Evolutionary conservation across 352 stramenopile species (phyloP).

Genomic region (Phytophthora pistaciae): DNA sequence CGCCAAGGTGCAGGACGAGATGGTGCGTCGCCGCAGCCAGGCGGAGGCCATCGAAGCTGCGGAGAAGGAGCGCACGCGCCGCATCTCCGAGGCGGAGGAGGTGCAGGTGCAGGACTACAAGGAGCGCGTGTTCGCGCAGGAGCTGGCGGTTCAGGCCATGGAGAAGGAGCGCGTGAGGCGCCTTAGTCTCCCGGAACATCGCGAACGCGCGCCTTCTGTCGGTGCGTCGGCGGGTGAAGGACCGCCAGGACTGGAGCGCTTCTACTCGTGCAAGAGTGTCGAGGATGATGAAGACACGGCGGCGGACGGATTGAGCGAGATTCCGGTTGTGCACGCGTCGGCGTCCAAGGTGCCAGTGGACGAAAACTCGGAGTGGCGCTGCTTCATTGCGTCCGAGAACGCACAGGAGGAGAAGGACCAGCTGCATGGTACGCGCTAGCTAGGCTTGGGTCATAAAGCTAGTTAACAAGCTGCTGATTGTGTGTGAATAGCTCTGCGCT

Average conservation of each 20-base stretch:
- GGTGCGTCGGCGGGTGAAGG: constrained; percentile 1
- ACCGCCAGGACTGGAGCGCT: constrained; percentile 18
- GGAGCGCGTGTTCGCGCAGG: constrained; percentile 44
- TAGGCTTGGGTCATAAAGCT: not conserved
- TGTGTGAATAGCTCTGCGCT: constrained; percentile 49
- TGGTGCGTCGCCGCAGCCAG: constrained; percentile 60
- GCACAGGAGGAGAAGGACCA: constrained; percentile 71
- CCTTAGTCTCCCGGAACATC: constrained; percentile 59
- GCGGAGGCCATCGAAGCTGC: constrained; percentile 45
- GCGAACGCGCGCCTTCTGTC: constrained; percentile 35
- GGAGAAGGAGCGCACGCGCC: constrained; percentile 59
- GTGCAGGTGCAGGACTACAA: constrained; percentile 25
- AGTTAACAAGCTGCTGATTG: not conserved
- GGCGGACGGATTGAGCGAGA: constrained; percentile 56
- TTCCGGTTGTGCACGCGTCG: constrained; percentile 62
- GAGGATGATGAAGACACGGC: constrained; percentile 16
- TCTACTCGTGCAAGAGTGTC: constrained; percentile 38
- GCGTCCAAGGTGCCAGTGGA: constrained; percentile 71
- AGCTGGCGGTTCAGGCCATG: constrained; percentile 52
- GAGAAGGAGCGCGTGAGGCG: constrained; percentile 67
- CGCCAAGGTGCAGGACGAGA: constrained; percentile 67
- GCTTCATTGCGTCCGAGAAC: constrained; percentile 71
- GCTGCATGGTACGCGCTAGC: constrained; percentile 48
- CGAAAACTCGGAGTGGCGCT: constrained; percentile 66
- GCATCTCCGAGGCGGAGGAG: constrained; percentile 50